Base-by-base conservation (phyloP, 352 stramenopile species). In the Globisporangium paroecandrum region DNA sequence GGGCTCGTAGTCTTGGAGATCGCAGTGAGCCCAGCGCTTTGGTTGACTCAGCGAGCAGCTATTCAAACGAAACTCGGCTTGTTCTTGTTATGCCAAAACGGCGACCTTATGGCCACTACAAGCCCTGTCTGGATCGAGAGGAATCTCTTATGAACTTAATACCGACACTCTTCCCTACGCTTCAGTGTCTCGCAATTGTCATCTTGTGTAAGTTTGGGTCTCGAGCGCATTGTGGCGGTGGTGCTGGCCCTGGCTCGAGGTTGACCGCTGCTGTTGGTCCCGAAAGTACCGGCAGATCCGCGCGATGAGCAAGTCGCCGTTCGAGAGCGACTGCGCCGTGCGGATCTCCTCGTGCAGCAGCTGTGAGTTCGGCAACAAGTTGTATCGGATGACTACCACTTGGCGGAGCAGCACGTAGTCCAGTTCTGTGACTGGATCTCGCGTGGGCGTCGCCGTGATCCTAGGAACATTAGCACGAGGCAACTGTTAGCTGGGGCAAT, bases 321-420 rank as follows among this genome's bases (percentile, higher is more conserved):
- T 41, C 15, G 25, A 58, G 53, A 58, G 24, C 53, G 25, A 22
- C 53, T 58, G 53, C 25, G 13, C 53, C 25, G 53, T 38, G 53
- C 25, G 7, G 53, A 58, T 58, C 53, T 58, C 53, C 4, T 58
- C 24, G 25, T 58, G 53, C 25, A 58, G 25, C 25, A 58, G 25
- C 9, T 18, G 24, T 27, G 15, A 36, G 53, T 58, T 58, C 25
- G 53, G 53, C 53, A 58, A 25, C 53, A 41, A 18, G 25, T 58
- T 41, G 53, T 58, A 38, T 2, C 25, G 53, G 53, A 38, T 15
- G 53, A 58, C 25, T 24, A 18, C 25, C 25, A 41, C 25, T 29
- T 58, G 53, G 2, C 25, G 53, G 24, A 58, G 51, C 51, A 58
- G 24, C 24, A 58, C 24, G 51, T 22, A 36, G 24, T 58, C 1